Evolutionary conservation across 2,329 filamentous ascomycete species (phyloP).

Genomic region (Gaeumannomyces sp.): DNA sequence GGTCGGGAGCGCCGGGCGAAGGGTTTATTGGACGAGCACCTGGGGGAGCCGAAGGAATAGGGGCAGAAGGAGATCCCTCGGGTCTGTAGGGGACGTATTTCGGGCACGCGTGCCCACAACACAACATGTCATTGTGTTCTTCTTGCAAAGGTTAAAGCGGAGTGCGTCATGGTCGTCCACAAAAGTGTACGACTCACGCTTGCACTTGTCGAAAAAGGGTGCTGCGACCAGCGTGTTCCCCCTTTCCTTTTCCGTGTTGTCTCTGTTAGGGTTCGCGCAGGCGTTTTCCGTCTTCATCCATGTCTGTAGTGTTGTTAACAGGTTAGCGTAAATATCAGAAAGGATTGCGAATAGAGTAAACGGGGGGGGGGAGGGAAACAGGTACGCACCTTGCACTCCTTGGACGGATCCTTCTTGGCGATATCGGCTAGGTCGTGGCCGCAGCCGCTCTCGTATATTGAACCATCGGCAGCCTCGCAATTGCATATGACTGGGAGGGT

Average conservation of each 20-base stretch:
- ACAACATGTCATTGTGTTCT: constrained; percentile 1
- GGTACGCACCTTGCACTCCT: not conserved
- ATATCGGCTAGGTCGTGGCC: not conserved
- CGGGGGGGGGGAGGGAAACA: not conserved
- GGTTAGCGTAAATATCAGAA: not conserved
- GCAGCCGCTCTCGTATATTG: constrained; percentile 1
- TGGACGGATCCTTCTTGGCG: not conserved
- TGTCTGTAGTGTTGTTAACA: not conserved
- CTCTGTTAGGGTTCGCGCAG: constrained; percentile 5
- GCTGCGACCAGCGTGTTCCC: not conserved
- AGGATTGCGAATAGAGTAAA: not conserved
- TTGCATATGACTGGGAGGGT: constrained; percentile 2
- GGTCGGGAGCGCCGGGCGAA: too few relatives aligned
- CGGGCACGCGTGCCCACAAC: not conserved
- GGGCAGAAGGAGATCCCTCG: too few relatives aligned
- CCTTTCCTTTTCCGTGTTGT: not conserved
- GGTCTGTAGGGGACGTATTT: too few relatives aligned
- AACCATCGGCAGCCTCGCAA: not conserved
- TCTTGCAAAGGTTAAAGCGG: constrained; percentile 1
- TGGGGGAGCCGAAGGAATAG: too few relatives aligned
- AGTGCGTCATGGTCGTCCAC: constrained; percentile 3
- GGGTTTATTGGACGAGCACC: too few relatives aligned
- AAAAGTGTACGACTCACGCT: constrained; percentile 5
- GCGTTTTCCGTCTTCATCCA: not conserved
- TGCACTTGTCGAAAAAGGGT: constrained; percentile 5